Evolutionary conservation across 345 rosid species (phyloP), one percentile per base, ranked within the genome.

Genomic region (Salix purpurea): DNA sequence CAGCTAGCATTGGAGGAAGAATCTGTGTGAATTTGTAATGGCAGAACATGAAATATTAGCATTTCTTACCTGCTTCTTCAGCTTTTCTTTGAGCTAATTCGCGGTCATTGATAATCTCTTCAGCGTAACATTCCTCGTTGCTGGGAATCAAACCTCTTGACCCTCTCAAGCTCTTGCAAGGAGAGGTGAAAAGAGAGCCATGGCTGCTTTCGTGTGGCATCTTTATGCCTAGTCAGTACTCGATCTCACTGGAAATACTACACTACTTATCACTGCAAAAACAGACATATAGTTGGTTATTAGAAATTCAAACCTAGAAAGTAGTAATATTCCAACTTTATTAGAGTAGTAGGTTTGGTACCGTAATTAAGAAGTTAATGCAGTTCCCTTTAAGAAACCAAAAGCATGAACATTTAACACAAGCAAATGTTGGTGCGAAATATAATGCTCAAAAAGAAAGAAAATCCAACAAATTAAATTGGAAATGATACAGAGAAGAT

Each of bases 51-150:
- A 70, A 26, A 70, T 1, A 19, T 46, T 7, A 52, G 12, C 26
- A 9, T 16, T 68, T 54, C 30, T 6, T 76, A 95, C 99, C 99
- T 83, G 99, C 94, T 90, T 95, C 97, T 87, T 86, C 96, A 78
- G 98, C 99, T 87, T 93, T 95, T 67, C 99, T 81, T 72, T 88
- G 92, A 80, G 97, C 97, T 54, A 95, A 86, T 76, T 93, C 91
- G 81, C 80, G 79, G 86, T 93, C 97, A 71, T 87, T 88, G 80
- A 88, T 80, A 19, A 78, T 79, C 76, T 90, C 90, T 16, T 86
- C 97, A 21, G 72, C 39, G 77, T 65, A 70, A 36, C 81, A 62
- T 19, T 82, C 82, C 72, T 85, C 32, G 15, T 66, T 87, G 76
- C 73, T 80, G 1, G 88, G 82, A 66, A 71, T 77, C 80, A 75